Conservation (phyloP, 1,139 yeast genomes). For the Pneumocystis carinii region DNA sequence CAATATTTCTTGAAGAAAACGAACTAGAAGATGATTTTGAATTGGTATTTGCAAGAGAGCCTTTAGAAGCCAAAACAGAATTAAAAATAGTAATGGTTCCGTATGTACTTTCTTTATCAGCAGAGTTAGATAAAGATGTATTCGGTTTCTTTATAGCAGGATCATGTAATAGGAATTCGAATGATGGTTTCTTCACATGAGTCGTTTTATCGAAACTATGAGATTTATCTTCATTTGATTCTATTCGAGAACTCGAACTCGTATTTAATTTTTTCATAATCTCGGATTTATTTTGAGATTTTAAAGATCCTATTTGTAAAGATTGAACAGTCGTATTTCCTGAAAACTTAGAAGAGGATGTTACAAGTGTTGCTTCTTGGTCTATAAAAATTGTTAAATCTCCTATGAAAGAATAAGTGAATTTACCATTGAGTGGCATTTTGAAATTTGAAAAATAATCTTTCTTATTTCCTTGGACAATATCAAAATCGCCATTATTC, state of each 20-base stretch:
- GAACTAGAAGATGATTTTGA: conserved; percentile 4
- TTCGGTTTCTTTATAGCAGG: not conserved
- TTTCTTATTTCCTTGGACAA: too few species aligned
- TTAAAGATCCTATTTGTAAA: not conserved
- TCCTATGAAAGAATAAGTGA: not conserved
- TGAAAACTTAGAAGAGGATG: not conserved
- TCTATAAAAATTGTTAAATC: not conserved
- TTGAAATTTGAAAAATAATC: not conserved
- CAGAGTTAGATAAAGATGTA: not conserved
- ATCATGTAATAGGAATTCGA: not conserved
- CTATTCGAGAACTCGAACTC: not conserved
- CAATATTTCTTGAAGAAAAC: conserved; percentile 4
- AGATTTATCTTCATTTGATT: not conserved
- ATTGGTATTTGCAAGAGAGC: not conserved
- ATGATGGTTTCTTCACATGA: not conserved
- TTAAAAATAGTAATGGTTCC: not conserved
- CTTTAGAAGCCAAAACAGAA: not conserved
- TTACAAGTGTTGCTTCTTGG: not conserved
- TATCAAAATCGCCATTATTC: not conserved
- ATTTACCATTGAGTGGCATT: not conserved
- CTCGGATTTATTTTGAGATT: not conserved
- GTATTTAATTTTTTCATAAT: not conserved
- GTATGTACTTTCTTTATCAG: not conserved
- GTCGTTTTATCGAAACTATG: not conserved
- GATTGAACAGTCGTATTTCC: not conserved